Evolutionary conservation across 2,329 filamentous ascomycete genomes (phyloP).

Genomic region (Bipolaris bicolor): DNA sequence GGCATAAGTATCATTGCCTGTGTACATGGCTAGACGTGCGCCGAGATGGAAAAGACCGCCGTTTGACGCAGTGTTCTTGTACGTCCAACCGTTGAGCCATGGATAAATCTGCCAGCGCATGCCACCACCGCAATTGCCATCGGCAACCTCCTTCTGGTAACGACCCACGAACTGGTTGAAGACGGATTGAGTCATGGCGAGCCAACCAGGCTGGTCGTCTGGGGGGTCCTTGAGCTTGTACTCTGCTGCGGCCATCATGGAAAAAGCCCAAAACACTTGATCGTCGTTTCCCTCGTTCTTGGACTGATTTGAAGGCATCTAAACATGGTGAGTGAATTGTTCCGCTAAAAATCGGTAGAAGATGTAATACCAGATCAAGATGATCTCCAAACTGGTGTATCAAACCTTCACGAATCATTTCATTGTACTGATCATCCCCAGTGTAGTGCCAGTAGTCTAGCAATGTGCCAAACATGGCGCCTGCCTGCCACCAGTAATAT

Average conservation of each 20-base stretch:
- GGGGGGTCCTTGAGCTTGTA: slow-evolving; percentile 53
- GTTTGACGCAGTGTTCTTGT: slow-evolving; percentile 50
- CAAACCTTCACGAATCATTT: slow-evolving; percentile 62
- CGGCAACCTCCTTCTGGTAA: slow-evolving; percentile 36
- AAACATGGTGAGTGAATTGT: not conserved
- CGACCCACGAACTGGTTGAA: slow-evolving; percentile 48
- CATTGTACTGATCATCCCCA: slow-evolving; percentile 73
- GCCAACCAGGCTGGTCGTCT: slow-evolving; percentile 50
- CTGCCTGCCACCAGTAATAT: slow-evolving; percentile 73
- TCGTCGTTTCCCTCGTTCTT: slow-evolving; percentile 61
- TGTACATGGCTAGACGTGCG: slow-evolving; percentile 47
- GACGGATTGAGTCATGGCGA: slow-evolving; percentile 52
- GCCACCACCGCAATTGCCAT: slow-evolving; percentile 41
- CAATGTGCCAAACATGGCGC: slow-evolving; percentile 72
- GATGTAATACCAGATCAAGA: slow-evolving; percentile 31
- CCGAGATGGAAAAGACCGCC: slow-evolving; percentile 49
- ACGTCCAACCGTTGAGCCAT: slow-evolving; percentile 45
- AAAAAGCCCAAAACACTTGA: slow-evolving; percentile 64
- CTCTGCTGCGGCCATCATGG: slow-evolving; percentile 63
- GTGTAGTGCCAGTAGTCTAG: slow-evolving; percentile 89
- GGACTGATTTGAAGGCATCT: slow-evolving; percentile 47
- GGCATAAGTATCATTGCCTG: slow-evolving; percentile 46
- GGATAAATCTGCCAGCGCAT: slow-evolving; percentile 48
- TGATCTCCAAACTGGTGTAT: slow-evolving; percentile 42
- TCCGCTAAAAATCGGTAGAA: no score